A percentile compares a stretch with the other conserved stretches of the same genome.
Conservation (phyloP, 768 basidiomycete genomes). For the Ephemerocybe angulata region DNA sequence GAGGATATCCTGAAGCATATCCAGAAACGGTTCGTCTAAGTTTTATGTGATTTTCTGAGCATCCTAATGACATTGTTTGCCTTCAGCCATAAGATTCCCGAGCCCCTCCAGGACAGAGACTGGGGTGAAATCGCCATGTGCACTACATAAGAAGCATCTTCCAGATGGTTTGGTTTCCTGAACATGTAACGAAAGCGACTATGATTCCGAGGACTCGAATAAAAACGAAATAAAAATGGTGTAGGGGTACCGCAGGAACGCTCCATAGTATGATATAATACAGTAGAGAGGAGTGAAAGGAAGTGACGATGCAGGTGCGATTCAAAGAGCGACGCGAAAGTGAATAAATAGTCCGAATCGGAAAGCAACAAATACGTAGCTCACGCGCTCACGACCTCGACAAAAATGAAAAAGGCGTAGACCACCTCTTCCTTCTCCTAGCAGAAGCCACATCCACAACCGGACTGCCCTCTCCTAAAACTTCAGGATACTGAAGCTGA, state of each 20-base stretch:
- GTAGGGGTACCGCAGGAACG: no score
- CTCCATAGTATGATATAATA: no score
- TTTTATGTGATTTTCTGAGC: not conserved
- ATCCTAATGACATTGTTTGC: not conserved
- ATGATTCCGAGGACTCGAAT: no score
- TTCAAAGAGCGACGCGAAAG: no score
- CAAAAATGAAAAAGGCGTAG: not conserved
- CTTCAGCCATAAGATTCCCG: not conserved
- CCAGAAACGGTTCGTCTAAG: not conserved
- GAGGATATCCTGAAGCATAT: not conserved
- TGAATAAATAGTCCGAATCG: not conserved
- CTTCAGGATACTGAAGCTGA: not conserved
- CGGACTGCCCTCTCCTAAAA: not conserved
- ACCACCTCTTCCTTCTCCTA: conserved; percentile 2
- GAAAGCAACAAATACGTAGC: not conserved
- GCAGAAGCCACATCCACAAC: not conserved
- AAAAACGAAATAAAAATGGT: no score
- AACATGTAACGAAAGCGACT: no score
- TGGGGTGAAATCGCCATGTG: not conserved
- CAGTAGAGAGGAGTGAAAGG: no score
- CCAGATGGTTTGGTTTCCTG: no score
- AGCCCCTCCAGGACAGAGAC: not conserved
- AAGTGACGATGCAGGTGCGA: no score
- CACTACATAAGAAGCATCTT: no score
- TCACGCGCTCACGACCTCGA: not conserved